These are phyloP conservation scores for Micractinium sp. DNA, from an alignment of 139 green algal species.

Conservation along the genomic window DNA sequence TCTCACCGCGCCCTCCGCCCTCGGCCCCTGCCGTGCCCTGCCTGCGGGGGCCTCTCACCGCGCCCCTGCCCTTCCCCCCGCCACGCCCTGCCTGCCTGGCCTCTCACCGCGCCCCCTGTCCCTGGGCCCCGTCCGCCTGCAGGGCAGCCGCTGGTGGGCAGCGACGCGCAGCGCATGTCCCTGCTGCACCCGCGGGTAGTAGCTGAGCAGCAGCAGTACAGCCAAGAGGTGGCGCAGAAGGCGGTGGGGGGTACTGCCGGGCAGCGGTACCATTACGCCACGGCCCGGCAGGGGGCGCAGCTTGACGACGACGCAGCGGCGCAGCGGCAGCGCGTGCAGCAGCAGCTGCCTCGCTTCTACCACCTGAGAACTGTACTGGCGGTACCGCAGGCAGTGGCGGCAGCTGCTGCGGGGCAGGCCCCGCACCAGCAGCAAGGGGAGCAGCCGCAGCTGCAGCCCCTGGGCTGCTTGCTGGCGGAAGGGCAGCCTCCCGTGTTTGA, in stretches of 20 bases:
- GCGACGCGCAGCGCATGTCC: slow-evolving; percentile 14
- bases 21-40: too few species aligned
- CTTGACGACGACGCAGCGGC: slow-evolving; percentile 20
- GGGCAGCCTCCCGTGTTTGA: not conserved
- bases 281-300: slow-evolving; percentile 40
- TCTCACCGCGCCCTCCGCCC: too few species aligned
- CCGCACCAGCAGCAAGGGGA: not conserved
- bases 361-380: not conserved
- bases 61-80: not conserved
- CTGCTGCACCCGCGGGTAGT: not conserved
- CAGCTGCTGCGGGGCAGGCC: not conserved
- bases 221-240: not conserved
- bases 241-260: not conserved
- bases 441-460: not conserved
- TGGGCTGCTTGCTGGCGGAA: not conserved
- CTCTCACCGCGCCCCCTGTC: too few species aligned
- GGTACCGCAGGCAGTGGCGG: not conserved
- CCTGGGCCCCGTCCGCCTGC: not conserved
- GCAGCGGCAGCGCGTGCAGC: not conserved
- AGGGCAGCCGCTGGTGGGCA: slow-evolving; percentile 20
- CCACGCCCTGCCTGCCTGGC: too few species aligned
- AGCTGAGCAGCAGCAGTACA: slow-evolving; percentile 27
- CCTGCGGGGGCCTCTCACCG: too few species aligned
- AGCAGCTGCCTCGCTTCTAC: not conserved
- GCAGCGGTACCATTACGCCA: slow-evolving; percentile 27